Base-by-base conservation (phyloP, 208 protist species). In the Trypanosoma mega region DNA sequence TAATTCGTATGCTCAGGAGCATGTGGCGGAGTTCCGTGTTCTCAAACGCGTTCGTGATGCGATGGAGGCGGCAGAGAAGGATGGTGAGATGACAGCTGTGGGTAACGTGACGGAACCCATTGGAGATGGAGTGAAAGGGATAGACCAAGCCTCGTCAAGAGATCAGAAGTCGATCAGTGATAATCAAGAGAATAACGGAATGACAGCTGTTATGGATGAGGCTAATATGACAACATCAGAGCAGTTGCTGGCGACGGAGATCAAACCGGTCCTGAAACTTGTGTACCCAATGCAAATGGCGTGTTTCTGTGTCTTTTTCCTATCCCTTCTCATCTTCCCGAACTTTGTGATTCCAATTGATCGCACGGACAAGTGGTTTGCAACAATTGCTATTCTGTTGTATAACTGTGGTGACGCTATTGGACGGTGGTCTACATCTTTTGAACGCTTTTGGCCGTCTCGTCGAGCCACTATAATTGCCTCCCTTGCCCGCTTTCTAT, bases 331-430 rank as follows among this genome's bases (percentile, higher is more conserved):
- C 31, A 84, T 94, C 29, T 82, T 94, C 56, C 88, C 88, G 1
- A 87, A 76, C 26, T 61, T 92, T 58, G 63, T 84, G 18, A 76
- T 90, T 21, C 74, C 76, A 21, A 82, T 94, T 18, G 78, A 87
- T 49, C 81, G 80, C 52, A 33, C 21, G 0, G 54, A 76, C 63
- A 74, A 78, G 29, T 95, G 88, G 88, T 95, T 91, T 62, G 63
- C 73, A 20, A 90, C 86, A 16, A 85, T 91, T 31, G 76, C 84
- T 2, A 84, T 93, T 72, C 72, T 93, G 12, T 20, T 80, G 36
- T 93, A 90, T 79, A 95, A 95, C 82, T 82, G 64, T 57, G 78
- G 80, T 55, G 85, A 94, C 46, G 83, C 76, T 11, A 62, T 59
- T 4, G 88, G 88, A n/a, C 80, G 85, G 18, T 71, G 82, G 43